Evolutionary conservation across 495 filamentous ascomycete species (phyloP), one percentile per base, ranked within the genome.

Genomic region (Aspergillus diversus): DNA sequence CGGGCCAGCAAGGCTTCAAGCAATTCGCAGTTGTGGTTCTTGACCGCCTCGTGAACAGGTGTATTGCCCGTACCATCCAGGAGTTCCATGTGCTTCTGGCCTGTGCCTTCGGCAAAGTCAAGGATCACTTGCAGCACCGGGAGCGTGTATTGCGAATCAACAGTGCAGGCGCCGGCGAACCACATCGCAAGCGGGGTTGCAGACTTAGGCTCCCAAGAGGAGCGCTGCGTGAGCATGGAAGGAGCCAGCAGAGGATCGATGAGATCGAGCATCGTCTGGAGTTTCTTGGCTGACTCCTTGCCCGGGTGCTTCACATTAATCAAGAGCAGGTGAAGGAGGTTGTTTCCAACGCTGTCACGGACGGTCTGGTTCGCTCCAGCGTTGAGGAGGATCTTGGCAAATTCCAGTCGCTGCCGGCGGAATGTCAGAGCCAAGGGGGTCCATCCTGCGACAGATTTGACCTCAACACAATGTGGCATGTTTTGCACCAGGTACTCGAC

Each of bases 61-160:
- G 87, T 87, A 66, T 92, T 86, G 5, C 90, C 90, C 8, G 85
- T 79, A 21, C 84, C 87, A 71, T 92, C 86, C 4, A 91, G 77
- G 49, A 87, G 74, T 17, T 83, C 79, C 2, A 91, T 78, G 11
- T 88, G 86, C 37, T 79, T 77, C 56, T 78, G 76, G 16, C 70
- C 66, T 1, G 67, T 77, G 6, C 82, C 75, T 7, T 77, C 63
- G 12, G 82, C 84, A 47, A 85, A 81, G 4, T 81, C 76, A 0
- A 87, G 69, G 27, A 72, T 67, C 5, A 33, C 42, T 8, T 21
- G 77, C 63, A 46, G 61, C 27, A 31, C 64, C 31, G n/a, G 5
- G 16, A 62, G 55, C 39, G 47, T 50, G 31, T 48, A 6, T 58
- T 47, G 27, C 17, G 43, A 7, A 27, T 53, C 1, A 49, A 21